phyloP scores from a whole-genome alignment of 371 early-diverging fungal species.

The Mortierella sp. region DNA sequence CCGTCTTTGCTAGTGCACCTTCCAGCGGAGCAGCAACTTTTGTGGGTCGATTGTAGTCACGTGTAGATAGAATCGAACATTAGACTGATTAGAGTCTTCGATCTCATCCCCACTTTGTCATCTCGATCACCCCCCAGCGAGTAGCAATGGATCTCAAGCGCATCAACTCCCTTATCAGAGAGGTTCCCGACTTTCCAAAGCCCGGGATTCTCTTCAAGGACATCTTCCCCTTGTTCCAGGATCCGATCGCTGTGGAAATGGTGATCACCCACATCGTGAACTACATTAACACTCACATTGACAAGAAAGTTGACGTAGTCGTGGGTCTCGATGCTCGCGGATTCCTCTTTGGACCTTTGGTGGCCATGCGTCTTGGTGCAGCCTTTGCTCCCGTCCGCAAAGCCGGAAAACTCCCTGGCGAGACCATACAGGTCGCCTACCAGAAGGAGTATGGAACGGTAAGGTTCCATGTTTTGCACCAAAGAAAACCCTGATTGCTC shows the following conservation, averaged over 20 bases:
- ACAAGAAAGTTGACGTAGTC: slow-evolving; percentile 88
- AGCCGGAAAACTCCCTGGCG: slow-evolving; percentile 95
- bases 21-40: slow-evolving; percentile 67
- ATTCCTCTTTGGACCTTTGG: slow-evolving; percentile 89
- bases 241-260: slow-evolving; percentile 92
- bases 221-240: slow-evolving; percentile 96
- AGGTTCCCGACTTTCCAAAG: slow-evolving; percentile 74
- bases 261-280: slow-evolving; percentile 88
- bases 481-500: no score
- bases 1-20: slow-evolving; percentile 72
- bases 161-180: slow-evolving; percentile 56
- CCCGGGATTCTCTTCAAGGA: slow-evolving; percentile 93
- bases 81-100: neutral
- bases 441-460: slow-evolving; percentile 96
- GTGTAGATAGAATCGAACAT: no score
- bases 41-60: slow-evolving; percentile 35
- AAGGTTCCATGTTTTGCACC: no score
- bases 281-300: slow-evolving; percentile 74
- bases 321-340: slow-evolving; percentile 95
- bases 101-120: neutral
- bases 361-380: slow-evolving; percentile 89
- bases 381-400: slow-evolving; percentile 97
- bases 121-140: neutral
- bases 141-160: slow-evolving; percentile 47
- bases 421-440: slow-evolving; percentile 76